Evolutionary conservation across 345 rosid species (phyloP), one percentile per base, ranked within the genome.

Genomic region (Pistacia atlantica): DNA sequence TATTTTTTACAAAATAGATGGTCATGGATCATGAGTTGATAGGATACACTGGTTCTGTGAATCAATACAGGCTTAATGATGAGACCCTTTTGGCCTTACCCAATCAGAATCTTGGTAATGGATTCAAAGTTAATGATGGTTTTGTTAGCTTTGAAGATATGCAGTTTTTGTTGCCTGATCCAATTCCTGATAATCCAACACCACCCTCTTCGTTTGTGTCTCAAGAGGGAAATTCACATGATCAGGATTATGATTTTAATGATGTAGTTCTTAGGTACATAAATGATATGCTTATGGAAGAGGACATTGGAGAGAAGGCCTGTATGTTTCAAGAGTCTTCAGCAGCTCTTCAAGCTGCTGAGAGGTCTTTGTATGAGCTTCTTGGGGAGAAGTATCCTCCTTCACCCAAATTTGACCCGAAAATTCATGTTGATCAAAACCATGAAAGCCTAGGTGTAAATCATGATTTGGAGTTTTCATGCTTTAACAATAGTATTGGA

Each of bases 241-340:
- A 54, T 54, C 57, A 87, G 54, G 92, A 87, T 78, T 83, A 65
- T 75, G 90, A 88, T 71, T 87, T 86, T 46, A 88, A 85, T 62
- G 90, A 90, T 65, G 90, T 75, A 59, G 90, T 83, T 80, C 87
- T 90, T 5, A 86, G 61, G 83, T 90, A 86, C 65, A 88, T 90
- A 8, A 86, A 13, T 59, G 75, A 84, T 79, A 87, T 90, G 79
- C 89, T 90, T 46, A 83, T 90, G 94, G 92, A 88, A 75, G 93
- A 86, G 78, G 91, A 90, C 75, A 85, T 81, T 78, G 91, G 82
- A 75, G 92, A 87, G 81, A 88, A 87, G 71, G 60, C 80, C 2
- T 82, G 88, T 45, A 80, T 76, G 87, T 83, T 84, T 80, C 91
- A 86, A 31, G 92, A 88, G 81, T 83, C 89, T 25, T 84, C 90